Conservation (phyloP, 176 grass and related monocot species). For the Zoysia pacifica region DNA sequence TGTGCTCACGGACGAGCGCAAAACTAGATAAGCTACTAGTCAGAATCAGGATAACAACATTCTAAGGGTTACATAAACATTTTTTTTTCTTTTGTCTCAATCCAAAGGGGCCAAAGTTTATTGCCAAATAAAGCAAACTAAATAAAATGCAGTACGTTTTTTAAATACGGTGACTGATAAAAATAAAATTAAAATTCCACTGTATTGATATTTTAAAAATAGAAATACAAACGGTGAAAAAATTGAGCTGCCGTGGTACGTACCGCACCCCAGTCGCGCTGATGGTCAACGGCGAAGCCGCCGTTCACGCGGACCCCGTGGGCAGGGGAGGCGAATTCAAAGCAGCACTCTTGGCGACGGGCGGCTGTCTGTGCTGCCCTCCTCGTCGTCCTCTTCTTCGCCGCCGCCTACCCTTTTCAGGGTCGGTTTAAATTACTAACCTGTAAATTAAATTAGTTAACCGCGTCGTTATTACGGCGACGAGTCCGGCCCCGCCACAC, state of each 20-base stretch:
- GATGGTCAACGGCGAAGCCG: conserved; percentile 23
- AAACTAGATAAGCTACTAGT: no score
- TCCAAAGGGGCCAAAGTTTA: no score
- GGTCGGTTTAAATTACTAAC: not conserved
- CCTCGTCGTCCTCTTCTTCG: not conserved
- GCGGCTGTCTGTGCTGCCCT: not conserved
- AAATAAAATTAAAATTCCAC: no score
- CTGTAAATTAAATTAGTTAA: not conserved
- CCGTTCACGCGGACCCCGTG: conserved; percentile 22
- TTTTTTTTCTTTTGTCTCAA: no score
- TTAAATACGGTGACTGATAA: no score
- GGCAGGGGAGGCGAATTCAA: conserved; percentile 30
- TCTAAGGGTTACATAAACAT: no score
- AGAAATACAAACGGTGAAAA: not conserved
- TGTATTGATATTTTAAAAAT: no score
- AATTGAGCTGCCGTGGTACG: not conserved
- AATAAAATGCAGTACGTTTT: no score
- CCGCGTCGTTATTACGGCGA: not conserved
- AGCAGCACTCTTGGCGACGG: conserved; percentile 36
- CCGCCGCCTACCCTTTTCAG: not conserved
- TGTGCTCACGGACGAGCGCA: no score
- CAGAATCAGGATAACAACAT: not conserved
- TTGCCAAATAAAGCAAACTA: no score
- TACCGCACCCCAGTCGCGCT: no score
- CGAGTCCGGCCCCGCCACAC: not conserved